Base-by-base conservation (phyloP, 2,329 filamentous ascomycete species). In the Parafenestella ontariensis region DNA sequence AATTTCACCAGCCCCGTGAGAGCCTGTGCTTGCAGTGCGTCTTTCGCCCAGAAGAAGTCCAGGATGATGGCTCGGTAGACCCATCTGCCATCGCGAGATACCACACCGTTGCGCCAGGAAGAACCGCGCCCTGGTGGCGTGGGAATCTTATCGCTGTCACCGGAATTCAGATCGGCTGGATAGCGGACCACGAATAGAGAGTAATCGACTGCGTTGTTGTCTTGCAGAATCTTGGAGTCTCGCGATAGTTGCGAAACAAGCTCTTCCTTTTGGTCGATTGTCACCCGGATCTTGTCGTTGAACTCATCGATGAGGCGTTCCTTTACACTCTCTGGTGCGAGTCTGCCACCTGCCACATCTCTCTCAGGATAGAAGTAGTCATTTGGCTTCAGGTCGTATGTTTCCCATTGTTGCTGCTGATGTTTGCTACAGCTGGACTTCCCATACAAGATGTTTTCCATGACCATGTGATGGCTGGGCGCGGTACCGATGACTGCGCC, bases 31-130 rank as follows among this genome's bases (percentile, higher is more conserved):
- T 85, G 87, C 0, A 87, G 64, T 61, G 87, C 88, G 72, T 91
- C 88, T 73, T 89, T 90, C 0, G 88, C 85, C 89, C 89, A 92
- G 78, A 92, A 91, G 75, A 92, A 92, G 72, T 92, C 89, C 29
- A 92, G 78, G 13, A 92, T 75, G 0, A 87, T 82, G 3, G 83
- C 87, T 2, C 89, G 82, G 65, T 90, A 92, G 11, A 87, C 77
- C 79, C 87, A 89, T 62, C 85, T 85, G 0, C 84, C 84, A 64
- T 90, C 86, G 0, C 81, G 77, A 9, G 87, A 89, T 0, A 74
- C 62, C 0, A 91, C 66, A 0, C 89, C 89, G 0, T 78, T 82
- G 10, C 88, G 79, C 89, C 89, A 92, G 5, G 76, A 76, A 5
- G 70, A 73, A 39, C 42, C 64, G 61, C 45, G 69, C 40, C 70